These are phyloP conservation scores for Scenedesmus sp. DNA, from an alignment of 163 green algal species.

Conservation along the genomic window DNA sequence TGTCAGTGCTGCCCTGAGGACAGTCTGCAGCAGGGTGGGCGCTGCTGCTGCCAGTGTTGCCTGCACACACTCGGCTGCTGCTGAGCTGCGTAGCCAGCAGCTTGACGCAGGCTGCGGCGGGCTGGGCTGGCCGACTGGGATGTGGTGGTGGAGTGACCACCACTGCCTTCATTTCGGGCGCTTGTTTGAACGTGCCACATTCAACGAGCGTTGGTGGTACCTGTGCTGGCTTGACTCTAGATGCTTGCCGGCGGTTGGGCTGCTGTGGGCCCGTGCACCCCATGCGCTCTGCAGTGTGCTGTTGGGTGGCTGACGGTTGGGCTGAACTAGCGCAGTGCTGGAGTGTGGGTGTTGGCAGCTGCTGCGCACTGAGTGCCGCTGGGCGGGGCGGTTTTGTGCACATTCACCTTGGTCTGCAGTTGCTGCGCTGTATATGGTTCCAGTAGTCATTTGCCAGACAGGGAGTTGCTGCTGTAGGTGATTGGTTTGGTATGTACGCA, in stretches of 20 bases:
- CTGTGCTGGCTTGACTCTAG: not conserved
- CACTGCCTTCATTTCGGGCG: not conserved
- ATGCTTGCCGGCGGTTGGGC: not conserved
- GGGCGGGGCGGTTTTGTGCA: not conserved
- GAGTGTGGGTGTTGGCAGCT: not conserved
- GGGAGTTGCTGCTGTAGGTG: not conserved
- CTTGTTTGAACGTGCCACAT: not conserved
- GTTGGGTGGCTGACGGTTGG: not conserved
- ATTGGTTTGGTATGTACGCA: not conserved
- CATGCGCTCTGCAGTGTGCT: not conserved
- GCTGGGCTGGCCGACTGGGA: not conserved
- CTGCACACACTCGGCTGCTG: conserved; percentile 40
- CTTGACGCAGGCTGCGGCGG: conserved; percentile 14
- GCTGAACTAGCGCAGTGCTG: not conserved
- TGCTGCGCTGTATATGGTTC: not conserved
- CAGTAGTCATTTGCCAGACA: not conserved
- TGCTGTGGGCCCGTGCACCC: not conserved
- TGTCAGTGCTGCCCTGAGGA: conserved; percentile 21
- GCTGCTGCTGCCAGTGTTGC: conserved; percentile 45
- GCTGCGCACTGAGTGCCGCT: not conserved
- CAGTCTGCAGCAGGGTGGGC: conserved; percentile 41
- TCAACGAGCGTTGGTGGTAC: not conserved
- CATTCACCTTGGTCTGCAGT: not conserved
- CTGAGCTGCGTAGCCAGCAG: conserved; percentile 38
- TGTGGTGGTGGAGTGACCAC: not conserved